phyloP scores from a whole-genome alignment of 306 rosid species.

The Ceratonia siliqua region DNA sequence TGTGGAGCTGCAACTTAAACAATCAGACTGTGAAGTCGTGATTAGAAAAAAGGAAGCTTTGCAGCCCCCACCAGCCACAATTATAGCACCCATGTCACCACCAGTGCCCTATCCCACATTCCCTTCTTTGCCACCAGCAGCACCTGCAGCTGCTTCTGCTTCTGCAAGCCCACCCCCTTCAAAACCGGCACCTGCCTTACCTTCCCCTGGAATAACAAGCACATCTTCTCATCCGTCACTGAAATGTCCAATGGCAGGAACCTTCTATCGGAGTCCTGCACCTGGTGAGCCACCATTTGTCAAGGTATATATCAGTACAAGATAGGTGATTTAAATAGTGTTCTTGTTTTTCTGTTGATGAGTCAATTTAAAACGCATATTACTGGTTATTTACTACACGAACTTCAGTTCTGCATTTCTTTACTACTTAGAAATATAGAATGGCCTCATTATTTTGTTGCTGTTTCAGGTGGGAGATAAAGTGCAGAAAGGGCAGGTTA shows the following conservation, averaged over 20 bases:
- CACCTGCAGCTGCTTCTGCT: constrained; percentile 44
- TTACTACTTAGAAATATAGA: not conserved
- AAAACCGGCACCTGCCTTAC: constrained; percentile 53
- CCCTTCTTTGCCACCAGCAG: constrained; percentile 42
- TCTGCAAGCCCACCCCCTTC: constrained; percentile 47
- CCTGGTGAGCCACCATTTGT: constrained; percentile 93
- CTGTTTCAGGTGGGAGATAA: constrained; percentile 84
- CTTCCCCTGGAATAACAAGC: constrained; percentile 57
- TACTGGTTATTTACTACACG: not conserved
- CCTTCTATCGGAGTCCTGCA: constrained; percentile 70
- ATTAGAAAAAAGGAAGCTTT: constrained; percentile 86
- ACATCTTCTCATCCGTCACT: constrained; percentile 66
- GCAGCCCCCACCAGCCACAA: constrained; percentile 54
- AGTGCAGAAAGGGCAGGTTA: constrained; percentile 86
- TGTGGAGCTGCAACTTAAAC: constrained; percentile 81
- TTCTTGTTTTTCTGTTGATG: constrained; percentile 5
- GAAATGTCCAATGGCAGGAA: constrained; percentile 97
- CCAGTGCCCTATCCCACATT: constrained; percentile 42
- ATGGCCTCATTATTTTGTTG: constrained; percentile 17
- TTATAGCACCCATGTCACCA: constrained; percentile 33
- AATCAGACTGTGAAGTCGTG: constrained; percentile 68
- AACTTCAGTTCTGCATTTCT: not conserved
- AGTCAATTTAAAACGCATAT: constrained; percentile 5
- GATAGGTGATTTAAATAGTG: not conserved
- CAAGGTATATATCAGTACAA: constrained; percentile 48